Evolutionary conservation across 2,329 filamentous ascomycete genomes (phyloP), one percentile per base, ranked within the genome.

Genomic region (Sarocladiaceae sp.): DNA sequence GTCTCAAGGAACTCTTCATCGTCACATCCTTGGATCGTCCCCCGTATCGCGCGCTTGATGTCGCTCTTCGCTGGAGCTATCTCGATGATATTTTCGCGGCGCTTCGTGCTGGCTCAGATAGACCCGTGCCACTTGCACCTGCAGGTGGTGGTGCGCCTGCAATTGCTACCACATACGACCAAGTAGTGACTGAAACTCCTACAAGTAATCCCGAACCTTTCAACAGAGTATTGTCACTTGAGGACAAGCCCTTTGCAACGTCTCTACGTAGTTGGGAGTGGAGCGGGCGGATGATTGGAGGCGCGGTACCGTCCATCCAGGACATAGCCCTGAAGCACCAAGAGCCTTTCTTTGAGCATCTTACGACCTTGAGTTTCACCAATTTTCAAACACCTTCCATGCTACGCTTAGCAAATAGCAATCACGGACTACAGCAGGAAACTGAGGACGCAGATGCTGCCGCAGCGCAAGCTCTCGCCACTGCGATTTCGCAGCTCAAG

Each of bases 1-100:
- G 79, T 39, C 69, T 95, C 13, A 74, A 74, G 43, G 74, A 82
- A 40, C 63, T 96, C 24, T 78, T 88, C 46, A 72, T 95, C 13
- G 83, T 82, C 50, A 85, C 90, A 52, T 74, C 74, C 10, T 69
- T 76, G 40, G 86, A 94, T 55, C 66, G 77, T 49, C 72, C 83
- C 2, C 84, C 84, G 0, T 88, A 82, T 57, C 70, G 83, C 32
- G 61, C 69, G 27, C 66, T 82, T 4, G 69, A 76, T 40, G 65
- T 68, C 21, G 71, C 67, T 40, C 61, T 82, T 19, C 80, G 78
- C 49, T 94, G 86, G 85, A 72, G 71, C 13, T 90, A 93, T 56
- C 75, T 83, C 10, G 61, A 70, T 5, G 66, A 74, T 4, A 63
- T 95, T 0, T 85, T 94, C 48, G 62, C 75, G 2, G 74, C 78